Evolutionary conservation across 2,329 filamentous ascomycete genomes (phyloP), one percentile per base, ranked within the genome.

Genomic region (Phialophora tarda): DNA sequence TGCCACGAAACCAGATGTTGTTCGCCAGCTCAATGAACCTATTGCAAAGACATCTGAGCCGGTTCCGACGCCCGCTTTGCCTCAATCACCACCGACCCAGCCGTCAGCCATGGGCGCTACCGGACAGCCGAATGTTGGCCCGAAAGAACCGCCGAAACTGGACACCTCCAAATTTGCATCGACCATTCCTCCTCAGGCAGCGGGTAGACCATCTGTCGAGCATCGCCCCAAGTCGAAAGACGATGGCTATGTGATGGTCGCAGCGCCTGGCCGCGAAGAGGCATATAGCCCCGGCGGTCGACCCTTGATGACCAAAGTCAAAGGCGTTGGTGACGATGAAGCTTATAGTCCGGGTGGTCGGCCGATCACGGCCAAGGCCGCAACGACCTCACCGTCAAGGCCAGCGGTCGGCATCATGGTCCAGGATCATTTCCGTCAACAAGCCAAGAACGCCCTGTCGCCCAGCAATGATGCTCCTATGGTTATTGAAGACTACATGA

Each of bases 281-380:
- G 75, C 79, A 50, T 86, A 85, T 66, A 86, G 84, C 66, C 82
- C 84, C 24, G 84, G 84, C 24, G 84, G 84, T 7, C 77, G 84
- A 34, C 84, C 84, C 10, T 2, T 61, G 14, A 63, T 67, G 26
- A 65, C 64, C 14, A 63, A 65, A 26, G 56, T 54, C 26, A 55
- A 55, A 26, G 75, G 76, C 64, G 77, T 76, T 62, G 62, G 53
- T 65, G 68, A 68, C 21, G 68, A 70, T 5, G 73, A 76, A 48
- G 75, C 78, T 47, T 86, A 85, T 66, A 86, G 83, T 67, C 82
- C 84, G 23, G 58, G 58, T 11, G 58, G 59, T 41, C 59, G 59
- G 17, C 59, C 59, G 14, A 41, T 61, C 47, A 21, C 59, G 14
- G 23, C 30, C 47, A 61, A 34, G 28, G 4, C 59, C 10, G 23